phyloP scores from a whole-genome alignment of 148 eudicot genomes.

The Cornus suecica region DNA sequence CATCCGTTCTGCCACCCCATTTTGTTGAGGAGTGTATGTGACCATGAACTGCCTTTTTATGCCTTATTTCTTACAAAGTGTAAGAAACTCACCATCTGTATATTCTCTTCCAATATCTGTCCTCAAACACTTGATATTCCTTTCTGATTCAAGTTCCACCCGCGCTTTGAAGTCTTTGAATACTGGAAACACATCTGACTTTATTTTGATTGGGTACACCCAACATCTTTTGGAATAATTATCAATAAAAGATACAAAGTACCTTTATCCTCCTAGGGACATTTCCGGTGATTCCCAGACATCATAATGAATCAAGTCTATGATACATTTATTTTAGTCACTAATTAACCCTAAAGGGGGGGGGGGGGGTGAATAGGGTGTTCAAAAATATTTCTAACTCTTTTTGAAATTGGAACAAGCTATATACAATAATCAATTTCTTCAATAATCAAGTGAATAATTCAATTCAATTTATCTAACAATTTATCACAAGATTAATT shows the following conservation, averaged over 20 bases:
- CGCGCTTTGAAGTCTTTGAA: constrained; percentile 12
- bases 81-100: neutral
- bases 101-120: constrained; percentile 7
- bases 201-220: constrained; percentile 15
- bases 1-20: constrained; percentile 1
- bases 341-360: no score
- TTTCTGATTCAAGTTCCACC: constrained; percentile 8
- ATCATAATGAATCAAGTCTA: no score
- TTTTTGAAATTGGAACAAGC: no score
- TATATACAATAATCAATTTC: no score
- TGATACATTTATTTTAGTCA: no score
- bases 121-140: constrained; percentile 7
- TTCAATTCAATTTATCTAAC: no score
- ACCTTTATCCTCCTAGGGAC: no score
- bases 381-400: no score
- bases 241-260: neutral
- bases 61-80: neutral
- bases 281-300: no score
- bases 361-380: no score
- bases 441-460: no score
- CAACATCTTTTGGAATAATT: constrained; percentile 1
- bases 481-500: no score
- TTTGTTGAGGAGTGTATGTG: neutral
- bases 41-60: neutral
- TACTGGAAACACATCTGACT: neutral